phyloP scores from a whole-genome alignment of 2,329 filamentous ascomycete species.

The Microdochium trichocladiopsis region DNA sequence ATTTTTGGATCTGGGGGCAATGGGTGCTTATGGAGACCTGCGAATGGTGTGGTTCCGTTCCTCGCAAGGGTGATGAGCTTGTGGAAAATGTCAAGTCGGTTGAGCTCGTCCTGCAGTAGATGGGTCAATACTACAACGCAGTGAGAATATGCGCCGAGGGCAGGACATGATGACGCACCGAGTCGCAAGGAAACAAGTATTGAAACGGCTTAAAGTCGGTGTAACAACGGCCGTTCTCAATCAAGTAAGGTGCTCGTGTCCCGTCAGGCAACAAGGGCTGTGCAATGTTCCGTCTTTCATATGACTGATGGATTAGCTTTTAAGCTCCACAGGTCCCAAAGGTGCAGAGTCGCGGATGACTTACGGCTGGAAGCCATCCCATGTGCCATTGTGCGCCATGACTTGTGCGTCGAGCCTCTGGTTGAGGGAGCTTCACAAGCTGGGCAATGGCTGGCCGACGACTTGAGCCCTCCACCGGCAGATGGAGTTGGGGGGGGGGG shows the following conservation, averaged over 20 bases:
- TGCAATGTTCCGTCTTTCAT: not conserved
- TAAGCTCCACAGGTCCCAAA: conserved; percentile 2
- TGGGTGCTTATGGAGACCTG: conserved; percentile 25
- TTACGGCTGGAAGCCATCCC: conserved; percentile 10
- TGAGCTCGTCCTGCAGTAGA: conserved; percentile 55
- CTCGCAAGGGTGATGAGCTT: conserved; percentile 65
- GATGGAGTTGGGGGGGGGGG: no score
- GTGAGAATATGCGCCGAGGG: conserved; percentile 2
- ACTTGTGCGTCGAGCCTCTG: not conserved
- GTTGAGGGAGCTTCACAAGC: no score
- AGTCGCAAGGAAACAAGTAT: conserved; percentile 74
- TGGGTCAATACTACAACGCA: conserved; percentile 8
- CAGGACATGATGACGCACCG: conserved; percentile 39
- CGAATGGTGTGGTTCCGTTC: conserved; percentile 23
- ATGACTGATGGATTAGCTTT: not conserved
- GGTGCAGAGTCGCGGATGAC: conserved; percentile 2
- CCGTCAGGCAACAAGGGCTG: conserved; percentile 1
- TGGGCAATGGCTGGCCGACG: no score
- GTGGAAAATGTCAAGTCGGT: conserved; percentile 77
- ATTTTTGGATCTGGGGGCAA: conserved; percentile 32
- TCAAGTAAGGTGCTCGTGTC: conserved; percentile 29
- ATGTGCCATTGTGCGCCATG: conserved; percentile 13
- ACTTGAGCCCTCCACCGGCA: no score
- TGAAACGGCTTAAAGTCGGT: conserved; percentile 60
- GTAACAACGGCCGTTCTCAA: conserved; percentile 64